Evolutionary conservation across 257 asterid species (phyloP).

Genomic region (Osmanthus fragrans): DNA sequence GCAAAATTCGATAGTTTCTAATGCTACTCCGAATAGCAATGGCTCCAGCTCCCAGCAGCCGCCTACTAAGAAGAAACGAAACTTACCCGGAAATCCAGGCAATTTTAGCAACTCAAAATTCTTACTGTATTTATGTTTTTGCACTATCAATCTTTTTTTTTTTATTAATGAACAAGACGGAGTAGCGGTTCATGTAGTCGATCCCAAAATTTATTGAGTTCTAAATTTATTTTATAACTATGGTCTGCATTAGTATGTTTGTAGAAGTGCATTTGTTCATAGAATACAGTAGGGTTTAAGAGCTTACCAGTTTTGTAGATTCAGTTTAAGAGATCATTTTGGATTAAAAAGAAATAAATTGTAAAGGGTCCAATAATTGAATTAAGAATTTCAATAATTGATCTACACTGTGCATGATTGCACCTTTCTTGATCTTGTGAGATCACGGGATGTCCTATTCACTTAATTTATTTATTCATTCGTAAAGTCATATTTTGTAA

Average conservation of each 20-base stretch:
- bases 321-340: background rate
- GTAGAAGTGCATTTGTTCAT: background rate
- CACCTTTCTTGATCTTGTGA: constrained; percentile 25
- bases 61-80: constrained; percentile 41
- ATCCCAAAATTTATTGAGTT: background rate
- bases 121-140: background rate
- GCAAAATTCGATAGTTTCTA: background rate
- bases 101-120: constrained; percentile 2
- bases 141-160: background rate
- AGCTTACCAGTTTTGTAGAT: background rate
- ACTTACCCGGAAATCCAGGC: constrained; percentile 54
- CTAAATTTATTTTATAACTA: background rate
- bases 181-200: background rate
- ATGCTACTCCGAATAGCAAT: constrained; percentile 25
- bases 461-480: background rate
- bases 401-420: constrained; percentile 39
- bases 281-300: background rate
- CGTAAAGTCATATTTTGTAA: background rate
- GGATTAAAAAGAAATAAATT: background rate
- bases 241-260: background rate
- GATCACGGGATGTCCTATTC: background rate
- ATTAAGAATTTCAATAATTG: constrained; percentile 39
- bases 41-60: constrained; percentile 38
- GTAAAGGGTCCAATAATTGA: constrained; percentile 61
- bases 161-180: background rate